Conservation (phyloP, 257 asterid species). For the Primulina tabacum region DNA sequence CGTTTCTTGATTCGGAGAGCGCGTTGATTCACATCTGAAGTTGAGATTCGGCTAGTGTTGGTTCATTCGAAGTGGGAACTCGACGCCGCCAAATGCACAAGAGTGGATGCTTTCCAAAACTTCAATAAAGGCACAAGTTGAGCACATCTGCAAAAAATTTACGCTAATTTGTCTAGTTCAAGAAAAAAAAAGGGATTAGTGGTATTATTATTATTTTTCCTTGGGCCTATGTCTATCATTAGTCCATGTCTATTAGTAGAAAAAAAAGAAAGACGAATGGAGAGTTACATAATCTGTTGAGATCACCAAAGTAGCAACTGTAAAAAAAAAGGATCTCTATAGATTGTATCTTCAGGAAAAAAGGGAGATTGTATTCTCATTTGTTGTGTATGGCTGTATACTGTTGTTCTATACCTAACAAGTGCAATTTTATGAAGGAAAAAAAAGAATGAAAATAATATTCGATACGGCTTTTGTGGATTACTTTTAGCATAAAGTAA, state of each 20-base stretch:
- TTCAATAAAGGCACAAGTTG: slow-evolving; percentile 47
- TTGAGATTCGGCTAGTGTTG: slow-evolving; percentile 48
- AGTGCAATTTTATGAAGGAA: not conserved
- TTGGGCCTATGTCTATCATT: not conserved
- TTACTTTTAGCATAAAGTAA: too few relatives aligned
- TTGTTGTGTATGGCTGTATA: not conserved
- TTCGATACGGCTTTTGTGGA: too few relatives aligned
- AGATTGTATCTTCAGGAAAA: slow-evolving; percentile 2
- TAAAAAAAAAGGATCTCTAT: slow-evolving; percentile 21
- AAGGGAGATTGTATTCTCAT: not conserved
- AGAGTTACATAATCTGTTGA: slow-evolving; percentile 29
- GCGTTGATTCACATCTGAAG: slow-evolving; percentile 3
- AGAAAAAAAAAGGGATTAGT: slow-evolving; percentile 17
- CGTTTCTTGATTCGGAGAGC: slow-evolving; percentile 37
- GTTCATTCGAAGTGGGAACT: slow-evolving; percentile 91
- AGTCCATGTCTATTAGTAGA: slow-evolving; percentile 12
- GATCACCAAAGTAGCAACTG: slow-evolving; percentile 21
- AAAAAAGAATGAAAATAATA: too few relatives aligned
- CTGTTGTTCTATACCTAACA: not conserved
- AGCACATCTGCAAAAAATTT: slow-evolving; percentile 21
- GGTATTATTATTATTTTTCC: slow-evolving; percentile 27
- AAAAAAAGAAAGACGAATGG: not conserved
- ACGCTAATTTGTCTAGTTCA: slow-evolving; percentile 29
- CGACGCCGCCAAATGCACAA: slow-evolving; percentile 41
- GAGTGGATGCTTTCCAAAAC: slow-evolving; percentile 33